Evolutionary conservation across 139 green algal species (phyloP).

Genomic region (Chlorella sp.): DNA sequence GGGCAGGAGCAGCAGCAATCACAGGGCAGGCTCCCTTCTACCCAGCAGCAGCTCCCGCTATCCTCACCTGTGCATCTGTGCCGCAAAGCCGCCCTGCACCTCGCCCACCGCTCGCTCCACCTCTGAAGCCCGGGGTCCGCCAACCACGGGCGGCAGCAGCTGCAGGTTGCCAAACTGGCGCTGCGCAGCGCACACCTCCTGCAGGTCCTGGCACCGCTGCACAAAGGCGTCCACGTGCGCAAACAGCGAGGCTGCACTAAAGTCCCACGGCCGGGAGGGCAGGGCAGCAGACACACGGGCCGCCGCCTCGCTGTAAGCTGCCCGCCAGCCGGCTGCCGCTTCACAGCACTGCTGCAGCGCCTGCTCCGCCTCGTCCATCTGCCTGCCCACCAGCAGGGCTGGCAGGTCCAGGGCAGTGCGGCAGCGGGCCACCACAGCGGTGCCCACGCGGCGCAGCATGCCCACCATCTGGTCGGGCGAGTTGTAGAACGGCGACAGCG

Average conservation of each 20-base stretch:
- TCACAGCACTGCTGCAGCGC: constrained; percentile 59
- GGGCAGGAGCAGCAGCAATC: not conserved
- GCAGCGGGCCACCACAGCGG: constrained; percentile 92
- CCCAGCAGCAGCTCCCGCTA: not conserved
- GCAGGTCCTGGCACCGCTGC: constrained; percentile 89
- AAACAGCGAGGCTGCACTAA: constrained; percentile 80
- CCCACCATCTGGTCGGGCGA: constrained; percentile 83
- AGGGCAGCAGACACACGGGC: not conserved
- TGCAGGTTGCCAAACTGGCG: constrained; percentile 75
- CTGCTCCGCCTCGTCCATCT: constrained; percentile 34
- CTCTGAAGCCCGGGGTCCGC: not conserved
- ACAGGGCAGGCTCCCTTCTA: too few species aligned
- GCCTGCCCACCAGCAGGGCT: constrained; percentile 76
- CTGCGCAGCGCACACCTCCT: constrained; percentile 91
- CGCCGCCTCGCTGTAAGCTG: constrained; percentile 1
- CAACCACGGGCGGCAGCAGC: not conserved
- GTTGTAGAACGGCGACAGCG: constrained; percentile 86
- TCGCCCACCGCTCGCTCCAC: constrained; percentile 4
- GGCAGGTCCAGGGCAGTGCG: constrained; percentile 70
- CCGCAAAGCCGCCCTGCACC: constrained; percentile 20
- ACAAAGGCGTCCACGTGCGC: constrained; percentile 92
- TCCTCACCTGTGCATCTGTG: constrained; percentile 10
- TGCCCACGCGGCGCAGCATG: constrained; percentile 85
- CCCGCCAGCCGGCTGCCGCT: constrained; percentile 38
- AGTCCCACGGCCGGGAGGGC: constrained; percentile 68